A percentile compares a stretch with the other conserved stretches of the same genome.
Evolutionary conservation across 2,329 filamentous ascomycete genomes (phyloP).

Genomic region (Paraphoma chrysanthemicola): DNA sequence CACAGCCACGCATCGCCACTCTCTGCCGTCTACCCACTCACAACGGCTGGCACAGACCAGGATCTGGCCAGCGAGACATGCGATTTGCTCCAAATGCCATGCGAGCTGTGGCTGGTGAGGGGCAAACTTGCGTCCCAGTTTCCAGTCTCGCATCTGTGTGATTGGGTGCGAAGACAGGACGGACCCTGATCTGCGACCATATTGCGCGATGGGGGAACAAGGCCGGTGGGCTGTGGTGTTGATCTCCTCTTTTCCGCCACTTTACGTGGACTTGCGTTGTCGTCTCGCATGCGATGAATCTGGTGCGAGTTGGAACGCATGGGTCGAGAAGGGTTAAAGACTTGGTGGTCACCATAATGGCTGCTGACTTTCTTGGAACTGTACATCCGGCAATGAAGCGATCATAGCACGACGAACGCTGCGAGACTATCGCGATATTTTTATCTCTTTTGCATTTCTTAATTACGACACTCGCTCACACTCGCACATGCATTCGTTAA

Average conservation of each 20-base stretch:
- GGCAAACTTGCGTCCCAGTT: constrained; percentile 22
- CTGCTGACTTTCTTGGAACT: constrained; percentile 7
- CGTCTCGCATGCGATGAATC: constrained; percentile 17
- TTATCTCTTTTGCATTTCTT: constrained; percentile 10
- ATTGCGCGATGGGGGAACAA: constrained; percentile 19
- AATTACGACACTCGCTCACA: constrained; percentile 21
- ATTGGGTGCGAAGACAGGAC: constrained; percentile 9
- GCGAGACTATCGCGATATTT: constrained; percentile 5
- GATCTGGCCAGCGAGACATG: constrained; percentile 10
- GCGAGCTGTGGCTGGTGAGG: constrained; percentile 38
- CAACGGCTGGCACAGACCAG: constrained; percentile 1
- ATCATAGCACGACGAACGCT: constrained; percentile 20
- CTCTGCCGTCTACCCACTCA: constrained; percentile 8
- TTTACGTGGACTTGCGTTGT: constrained; percentile 14
- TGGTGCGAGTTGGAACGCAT: constrained; percentile 10
- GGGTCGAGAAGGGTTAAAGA: constrained; percentile 22
- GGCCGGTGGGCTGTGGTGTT: constrained; percentile 27
- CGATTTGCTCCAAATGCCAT: constrained; percentile 26
- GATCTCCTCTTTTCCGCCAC: constrained; percentile 31
- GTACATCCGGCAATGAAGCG: constrained; percentile 18
- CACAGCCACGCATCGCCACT: constrained; percentile 16
- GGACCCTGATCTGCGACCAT: constrained; percentile 35
- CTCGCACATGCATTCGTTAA: constrained; percentile 33
- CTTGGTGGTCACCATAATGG: constrained; percentile 16
- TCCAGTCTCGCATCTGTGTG: constrained; percentile 10